Conservation (phyloP, 2,329 filamentous ascomycete species). For the Fusarium tricinctum region DNA sequence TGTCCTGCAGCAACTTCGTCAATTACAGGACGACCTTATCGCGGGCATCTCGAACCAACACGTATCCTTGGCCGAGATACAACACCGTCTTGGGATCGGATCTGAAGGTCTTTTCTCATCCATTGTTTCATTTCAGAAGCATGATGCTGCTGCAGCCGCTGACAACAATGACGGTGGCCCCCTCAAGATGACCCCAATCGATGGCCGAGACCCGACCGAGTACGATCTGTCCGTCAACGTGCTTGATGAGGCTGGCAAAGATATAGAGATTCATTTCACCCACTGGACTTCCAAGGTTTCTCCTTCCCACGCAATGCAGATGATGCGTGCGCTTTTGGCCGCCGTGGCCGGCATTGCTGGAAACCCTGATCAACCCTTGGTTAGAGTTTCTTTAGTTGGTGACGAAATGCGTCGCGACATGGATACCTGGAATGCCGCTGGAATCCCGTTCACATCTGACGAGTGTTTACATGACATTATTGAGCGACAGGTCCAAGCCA, state of each 20-base stretch:
- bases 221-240: constrained; percentile 10
- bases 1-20: not conserved
- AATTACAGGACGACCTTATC: too few species aligned
- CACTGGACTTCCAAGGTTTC: constrained; percentile 5
- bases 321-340: constrained; percentile 3
- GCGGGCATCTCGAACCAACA: too few species aligned
- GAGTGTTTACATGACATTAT: constrained; percentile 1
- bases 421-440: not conserved
- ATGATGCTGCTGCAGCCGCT: constrained; percentile 4
- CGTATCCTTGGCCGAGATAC: not conserved
- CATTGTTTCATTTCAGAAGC: constrained; percentile 3
- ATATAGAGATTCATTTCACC: constrained; percentile 1
- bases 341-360: not conserved
- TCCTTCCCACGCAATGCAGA: not conserved
- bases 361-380: not conserved
- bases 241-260: not conserved
- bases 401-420: not conserved
- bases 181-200: constrained; percentile 1
- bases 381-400: constrained; percentile 1
- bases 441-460: not conserved
- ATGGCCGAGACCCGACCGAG: constrained; percentile 4
- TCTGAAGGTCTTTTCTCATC: constrained; percentile 4
- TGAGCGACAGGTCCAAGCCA: not conserved
- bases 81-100: not conserved
- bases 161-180: not conserved